Evolutionary conservation across 2,329 filamentous ascomycete species (phyloP), one percentile per base, ranked within the genome.

Genomic region (Phyllachora maydis): DNA sequence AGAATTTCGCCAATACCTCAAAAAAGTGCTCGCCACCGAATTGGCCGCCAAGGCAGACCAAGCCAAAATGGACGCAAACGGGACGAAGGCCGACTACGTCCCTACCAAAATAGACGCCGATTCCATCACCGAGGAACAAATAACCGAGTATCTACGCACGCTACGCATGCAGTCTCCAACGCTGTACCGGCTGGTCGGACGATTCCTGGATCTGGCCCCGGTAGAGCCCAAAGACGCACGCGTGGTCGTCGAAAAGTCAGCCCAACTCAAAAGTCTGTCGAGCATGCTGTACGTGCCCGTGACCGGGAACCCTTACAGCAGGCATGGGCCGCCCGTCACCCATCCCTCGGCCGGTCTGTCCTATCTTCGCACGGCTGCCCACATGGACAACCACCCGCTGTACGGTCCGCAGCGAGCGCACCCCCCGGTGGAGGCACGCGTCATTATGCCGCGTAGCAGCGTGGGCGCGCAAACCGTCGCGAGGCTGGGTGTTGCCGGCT

Each of bases 271-370:
- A 11, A 29, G 26, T 8, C 16, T 21, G 14, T 10, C 14, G 5
- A 16, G 11, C 11, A 20, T 15, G 16, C 8, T 11, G 23, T 16
- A 4, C 12, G 17, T 32, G 4, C 36, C 32, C 20, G 35, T 45
- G 6, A 39, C 26, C 11, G 32, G 33, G 14, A 54, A 41, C 29
- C 58, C 58, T 1, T 68, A 65, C 30, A 52, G 56, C 8, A 47
- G 49, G 22, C 40, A 47, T 9, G 65, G 65, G 2, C 65, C 65
- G n/a, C 66, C 65, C 1, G 47, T 52, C 6, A 65, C 59, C 11
- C 65, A 71, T 32, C 66, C 66, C 4, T 71, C 65, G 9, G 66
- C 59, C 16, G 65, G 65, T 28, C 49, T 71, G 24, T 66, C 64
- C 25, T 71, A 71, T 42, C 46, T 70, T 27, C 59, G 65, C 24